Conservation (phyloP, 331 rosid species). For the Cydonia oblonga region DNA sequence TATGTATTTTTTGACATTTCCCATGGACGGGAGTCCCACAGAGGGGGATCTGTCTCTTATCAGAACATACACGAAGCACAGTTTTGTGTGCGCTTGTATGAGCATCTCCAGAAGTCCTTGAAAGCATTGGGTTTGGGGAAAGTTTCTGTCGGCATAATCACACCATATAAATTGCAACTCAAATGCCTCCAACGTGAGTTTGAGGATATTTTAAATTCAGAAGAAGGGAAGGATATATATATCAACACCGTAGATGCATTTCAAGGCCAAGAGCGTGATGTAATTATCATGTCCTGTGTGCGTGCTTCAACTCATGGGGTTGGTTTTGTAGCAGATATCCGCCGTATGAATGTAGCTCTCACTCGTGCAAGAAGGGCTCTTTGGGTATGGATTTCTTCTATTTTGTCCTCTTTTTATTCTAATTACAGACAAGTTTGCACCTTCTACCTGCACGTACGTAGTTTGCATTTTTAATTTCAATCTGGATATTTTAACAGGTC, state of each 20-base stretch:
- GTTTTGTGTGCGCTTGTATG: constrained; percentile 79
- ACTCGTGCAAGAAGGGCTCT: constrained; percentile 98
- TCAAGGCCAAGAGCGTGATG: constrained; percentile 99
- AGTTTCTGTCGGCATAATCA: constrained; percentile 81
- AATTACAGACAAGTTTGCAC: not conserved
- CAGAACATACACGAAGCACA: constrained; percentile 91
- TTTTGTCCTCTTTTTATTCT: not conserved
- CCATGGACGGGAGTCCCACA: constrained; percentile 93
- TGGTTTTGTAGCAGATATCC: constrained; percentile 94
- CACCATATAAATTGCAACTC: constrained; percentile 94
- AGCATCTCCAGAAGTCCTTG: constrained; percentile 63
- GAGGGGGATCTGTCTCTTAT: constrained; percentile 93
- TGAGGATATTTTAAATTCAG: constrained; percentile 74
- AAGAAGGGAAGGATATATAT: constrained; percentile 89
- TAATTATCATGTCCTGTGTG: constrained; percentile 96
- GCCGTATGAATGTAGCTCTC: constrained; percentile 97
- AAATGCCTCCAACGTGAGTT: constrained; percentile 98
- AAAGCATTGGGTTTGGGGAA: constrained; percentile 61
- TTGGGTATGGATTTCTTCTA: constrained; percentile 50
- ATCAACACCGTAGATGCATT: constrained; percentile 97
- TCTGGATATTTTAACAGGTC: constrained; percentile 43
- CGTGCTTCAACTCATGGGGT: constrained; percentile 93
- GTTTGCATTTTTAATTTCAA: not conserved
- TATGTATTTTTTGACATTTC: constrained; percentile 80
- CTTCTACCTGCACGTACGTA: not conserved